Base-by-base conservation (phyloP, 306 rosid genomes). In the Astragalus glycyphyllos region DNA sequence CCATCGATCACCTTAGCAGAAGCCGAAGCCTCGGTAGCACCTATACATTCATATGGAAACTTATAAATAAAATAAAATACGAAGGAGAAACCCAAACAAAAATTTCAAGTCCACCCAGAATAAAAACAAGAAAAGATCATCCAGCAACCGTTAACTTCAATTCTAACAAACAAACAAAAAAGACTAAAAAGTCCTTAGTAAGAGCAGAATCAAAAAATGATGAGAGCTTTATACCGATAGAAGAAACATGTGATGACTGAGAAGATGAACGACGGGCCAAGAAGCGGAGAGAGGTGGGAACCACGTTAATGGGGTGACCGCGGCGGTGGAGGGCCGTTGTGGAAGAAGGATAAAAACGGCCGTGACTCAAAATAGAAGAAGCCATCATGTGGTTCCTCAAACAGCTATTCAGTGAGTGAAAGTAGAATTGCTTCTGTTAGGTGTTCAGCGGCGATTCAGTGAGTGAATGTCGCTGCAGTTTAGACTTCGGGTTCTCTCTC, bases 1-100 rank as follows among this genome's bases (percentile, higher is more conserved):
- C 99, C 99, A 81, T 94, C 99, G 35, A 92, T 92, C 61, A 90
- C 86, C 85, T 77, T 69, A 1, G 92, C 90, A 3, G 23, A 20
- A 20, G 87, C 47, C 71, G 23, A 20, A 20, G 87, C 47, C 71
- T 87, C 92, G 3, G 88, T 65, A 15, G 85, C 69, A 78, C 72
- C 73, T 2, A 64, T 50, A 23, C 53, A 45, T 49, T 46, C 51
- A 77, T 40, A 12, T 5, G 14, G 14, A 51, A 41, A 56, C 16
- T 42, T 7, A 69, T 12, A 47, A 61, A 64, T 11, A 20, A 47
- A 61, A 64, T 11, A 20, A 20, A 20, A 20, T 20, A 20, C 2
- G 23, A 2, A 20, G 23, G 23, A 20, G 23, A 20, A 20, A 20
- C 23, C 23, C 23, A 20, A 20, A 20, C 23, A 20, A 20, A 1